These are phyloP conservation scores for Glarea lozoyensis DNA, from an alignment of 495 filamentous ascomycete species.

Conservation along the genomic window DNA sequence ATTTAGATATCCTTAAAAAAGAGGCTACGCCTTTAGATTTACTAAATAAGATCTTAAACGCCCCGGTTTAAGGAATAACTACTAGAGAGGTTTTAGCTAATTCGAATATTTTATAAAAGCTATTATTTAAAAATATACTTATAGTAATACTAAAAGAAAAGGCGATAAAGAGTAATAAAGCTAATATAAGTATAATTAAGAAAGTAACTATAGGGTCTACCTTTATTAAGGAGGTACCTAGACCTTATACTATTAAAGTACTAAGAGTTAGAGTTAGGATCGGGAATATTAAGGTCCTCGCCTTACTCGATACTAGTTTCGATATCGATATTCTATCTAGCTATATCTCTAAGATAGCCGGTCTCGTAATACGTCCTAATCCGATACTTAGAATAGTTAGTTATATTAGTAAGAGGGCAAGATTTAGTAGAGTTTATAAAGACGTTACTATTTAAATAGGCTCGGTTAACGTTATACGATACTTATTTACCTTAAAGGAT, in stretches of 20 bases:
- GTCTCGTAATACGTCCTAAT: neutral
- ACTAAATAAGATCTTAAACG: neutral
- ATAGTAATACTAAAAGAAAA: neutral
- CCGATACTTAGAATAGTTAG: neutral
- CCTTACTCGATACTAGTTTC: neutral
- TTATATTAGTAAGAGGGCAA: neutral
- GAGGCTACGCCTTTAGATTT: neutral
- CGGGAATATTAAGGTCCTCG: neutral
- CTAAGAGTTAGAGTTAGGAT: neutral
- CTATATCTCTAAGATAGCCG: neutral
- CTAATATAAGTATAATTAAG: neutral
- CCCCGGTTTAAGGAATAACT: neutral
- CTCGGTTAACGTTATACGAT: neutral
- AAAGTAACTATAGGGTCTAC: neutral
- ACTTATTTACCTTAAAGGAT: neutral
- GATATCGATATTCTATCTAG: neutral
- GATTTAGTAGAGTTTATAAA: neutral
- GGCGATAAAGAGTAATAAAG: neutral
- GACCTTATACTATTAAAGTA: neutral
- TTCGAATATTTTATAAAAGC: neutral
- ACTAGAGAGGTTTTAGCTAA: neutral
- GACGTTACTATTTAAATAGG: neutral
- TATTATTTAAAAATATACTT: neutral
- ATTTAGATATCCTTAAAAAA: neutral
- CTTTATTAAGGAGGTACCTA: neutral